Evolutionary conservation across 2,329 filamentous ascomycete species (phyloP).

Genomic region (Fragosphaeria purpurea): DNA sequence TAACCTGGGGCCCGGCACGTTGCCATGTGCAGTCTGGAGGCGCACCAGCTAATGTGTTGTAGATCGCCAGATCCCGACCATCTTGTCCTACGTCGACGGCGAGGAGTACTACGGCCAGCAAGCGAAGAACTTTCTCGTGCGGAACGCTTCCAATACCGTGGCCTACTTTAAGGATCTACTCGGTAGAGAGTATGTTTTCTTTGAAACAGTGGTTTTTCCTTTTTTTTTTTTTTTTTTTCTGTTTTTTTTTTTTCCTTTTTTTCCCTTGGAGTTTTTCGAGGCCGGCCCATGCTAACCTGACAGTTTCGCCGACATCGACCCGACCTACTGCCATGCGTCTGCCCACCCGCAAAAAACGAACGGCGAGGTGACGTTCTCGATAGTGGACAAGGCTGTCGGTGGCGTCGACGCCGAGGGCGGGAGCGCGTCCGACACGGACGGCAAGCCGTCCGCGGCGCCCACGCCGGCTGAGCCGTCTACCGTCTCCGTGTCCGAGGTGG

Average conservation of each 20-base stretch:
- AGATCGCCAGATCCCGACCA: conserved; percentile 95
- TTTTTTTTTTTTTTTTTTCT: too few species aligned
- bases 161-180: conserved; percentile 94
- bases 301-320: conserved; percentile 90
- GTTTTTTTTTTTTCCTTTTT: too few species aligned
- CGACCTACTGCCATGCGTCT: conserved; percentile 85
- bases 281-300: not conserved
- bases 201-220: conserved; percentile 1
- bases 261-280: not conserved
- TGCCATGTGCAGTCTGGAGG: too few species aligned
- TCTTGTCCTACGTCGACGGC: conserved; percentile 88
- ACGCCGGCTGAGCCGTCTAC: conserved; percentile 41
- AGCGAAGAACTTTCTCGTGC: conserved; percentile 85
- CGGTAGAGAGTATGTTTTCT: conserved; percentile 66
- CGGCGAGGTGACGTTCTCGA: conserved; percentile 66
- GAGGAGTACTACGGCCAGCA: conserved; percentile 96
- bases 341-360: conserved; percentile 74
- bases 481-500: conserved; percentile 68
- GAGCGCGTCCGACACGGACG: too few species aligned
- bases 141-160: conserved; percentile 87
- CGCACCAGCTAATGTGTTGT: not conserved
- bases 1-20: too few species aligned
- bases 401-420: conserved; percentile 37
- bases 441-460: conserved; percentile 9
- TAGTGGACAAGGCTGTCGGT: conserved; percentile 63